These are phyloP conservation scores for Epichloe typhina DNA, from an alignment of 2,329 filamentous ascomycete species.

Conservation along the genomic window DNA sequence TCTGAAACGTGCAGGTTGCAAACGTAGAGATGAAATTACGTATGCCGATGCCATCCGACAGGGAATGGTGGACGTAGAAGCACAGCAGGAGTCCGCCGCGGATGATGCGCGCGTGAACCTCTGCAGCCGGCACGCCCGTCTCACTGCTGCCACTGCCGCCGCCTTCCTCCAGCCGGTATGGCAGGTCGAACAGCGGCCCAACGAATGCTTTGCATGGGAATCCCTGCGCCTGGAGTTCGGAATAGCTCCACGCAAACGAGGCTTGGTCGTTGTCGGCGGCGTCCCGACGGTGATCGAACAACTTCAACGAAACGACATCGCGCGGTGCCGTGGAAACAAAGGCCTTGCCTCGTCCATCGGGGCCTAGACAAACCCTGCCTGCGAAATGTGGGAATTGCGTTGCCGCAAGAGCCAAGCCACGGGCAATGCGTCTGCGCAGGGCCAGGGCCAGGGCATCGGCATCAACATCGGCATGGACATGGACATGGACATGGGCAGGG, in stretches of 20 bases:
- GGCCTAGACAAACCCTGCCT: constrained; percentile 13
- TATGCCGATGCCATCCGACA: constrained; percentile 28
- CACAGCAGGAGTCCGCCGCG: constrained; percentile 24
- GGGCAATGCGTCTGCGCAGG: constrained; percentile 2
- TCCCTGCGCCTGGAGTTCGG: constrained; percentile 12
- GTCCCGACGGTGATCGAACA: constrained; percentile 5
- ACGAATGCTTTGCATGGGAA: constrained; percentile 20
- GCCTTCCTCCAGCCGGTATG: constrained; percentile 4
- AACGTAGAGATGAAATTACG: constrained; percentile 26
- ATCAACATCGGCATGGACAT: background rate
- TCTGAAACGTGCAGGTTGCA: constrained; percentile 15
- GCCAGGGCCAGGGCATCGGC: background rate
- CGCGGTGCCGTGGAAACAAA: constrained; percentile 8
- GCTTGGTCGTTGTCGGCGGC: background rate
- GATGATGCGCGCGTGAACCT: constrained; percentile 25
- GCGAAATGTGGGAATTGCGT: constrained; percentile 15
- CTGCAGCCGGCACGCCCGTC: constrained; percentile 21
- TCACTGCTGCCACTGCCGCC: background rate
- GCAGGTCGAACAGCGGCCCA: constrained; percentile 11
- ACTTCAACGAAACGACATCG: constrained; percentile 11
- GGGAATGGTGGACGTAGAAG: constrained; percentile 27
- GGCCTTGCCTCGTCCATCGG: constrained; percentile 7
- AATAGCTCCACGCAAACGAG: constrained; percentile 14
- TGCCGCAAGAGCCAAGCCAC: constrained; percentile 7
- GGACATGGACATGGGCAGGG: background rate